A percentile compares a stretch with the other conserved stretches of the same genome.
These are phyloP conservation scores for Xylaria longipes DNA, from an alignment of 495 filamentous ascomycete species.

Conservation along the genomic window DNA sequence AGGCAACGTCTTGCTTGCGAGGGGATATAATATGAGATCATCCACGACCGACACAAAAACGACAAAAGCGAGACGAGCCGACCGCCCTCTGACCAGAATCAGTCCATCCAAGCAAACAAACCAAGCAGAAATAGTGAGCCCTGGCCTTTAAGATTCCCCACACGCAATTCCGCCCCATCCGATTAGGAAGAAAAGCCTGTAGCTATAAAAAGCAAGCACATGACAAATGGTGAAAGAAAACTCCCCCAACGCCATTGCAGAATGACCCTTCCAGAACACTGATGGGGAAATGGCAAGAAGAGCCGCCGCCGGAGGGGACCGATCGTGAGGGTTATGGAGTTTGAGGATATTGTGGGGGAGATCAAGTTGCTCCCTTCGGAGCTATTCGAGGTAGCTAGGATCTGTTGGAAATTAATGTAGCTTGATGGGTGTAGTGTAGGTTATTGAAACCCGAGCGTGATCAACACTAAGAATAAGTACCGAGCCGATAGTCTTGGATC, in stretches of 20 bases:
- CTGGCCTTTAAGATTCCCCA: slow-evolving; percentile 9
- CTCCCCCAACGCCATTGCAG: slow-evolving; percentile 29
- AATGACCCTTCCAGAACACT: slow-evolving; percentile 26
- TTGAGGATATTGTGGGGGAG: background rate
- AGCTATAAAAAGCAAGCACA: slow-evolving; percentile 19
- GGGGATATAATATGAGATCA: slow-evolving; percentile 9
- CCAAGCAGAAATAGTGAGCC: slow-evolving; percentile 13
- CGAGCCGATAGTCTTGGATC: background rate
- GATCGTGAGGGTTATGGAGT: background rate
- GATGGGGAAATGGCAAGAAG: slow-evolving; percentile 27
- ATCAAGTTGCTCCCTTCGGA: background rate
- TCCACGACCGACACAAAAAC: background rate
- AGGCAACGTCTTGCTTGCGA: background rate
- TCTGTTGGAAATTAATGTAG: slow-evolving; percentile 11
- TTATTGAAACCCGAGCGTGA: background rate
- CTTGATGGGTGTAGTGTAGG: slow-evolving; percentile 8
- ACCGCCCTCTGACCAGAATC: background rate
- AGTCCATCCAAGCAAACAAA: slow-evolving; percentile 14
- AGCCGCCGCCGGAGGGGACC: slow-evolving; percentile 17
- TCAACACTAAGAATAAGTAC: slow-evolving; percentile 4
- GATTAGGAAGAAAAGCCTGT: background rate
- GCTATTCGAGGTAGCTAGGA: background rate
- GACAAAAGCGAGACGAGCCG: background rate
- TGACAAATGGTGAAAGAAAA: slow-evolving; percentile 19
- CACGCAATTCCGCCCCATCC: background rate